A percentile compares a stretch with the other conserved stretches of the same genome.
phyloP scores from a whole-genome alignment of 441 rosid genomes.

The Monsonia emarginata region DNA sequence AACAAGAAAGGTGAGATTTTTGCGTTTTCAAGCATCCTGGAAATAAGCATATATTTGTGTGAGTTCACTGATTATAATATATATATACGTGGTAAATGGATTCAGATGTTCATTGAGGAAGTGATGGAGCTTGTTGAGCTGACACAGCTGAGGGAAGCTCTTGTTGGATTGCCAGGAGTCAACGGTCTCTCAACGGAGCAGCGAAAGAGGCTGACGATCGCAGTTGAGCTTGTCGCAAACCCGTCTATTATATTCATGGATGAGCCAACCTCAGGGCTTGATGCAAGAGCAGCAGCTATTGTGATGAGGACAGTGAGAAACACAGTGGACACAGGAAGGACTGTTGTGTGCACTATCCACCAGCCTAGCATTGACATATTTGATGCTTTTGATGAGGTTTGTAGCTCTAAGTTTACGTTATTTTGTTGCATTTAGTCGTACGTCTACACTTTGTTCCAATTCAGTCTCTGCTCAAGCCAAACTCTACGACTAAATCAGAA shows the following conservation, averaged over 20 bases:
- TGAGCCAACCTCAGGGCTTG: slow-evolving; percentile 1
- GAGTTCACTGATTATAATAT: not conserved
- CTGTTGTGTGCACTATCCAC: slow-evolving; percentile 2
- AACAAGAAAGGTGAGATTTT: not conserved
- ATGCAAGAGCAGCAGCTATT: slow-evolving; percentile 1
- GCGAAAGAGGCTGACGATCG: slow-evolving; percentile 18
- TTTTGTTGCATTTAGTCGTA: too few relatives aligned
- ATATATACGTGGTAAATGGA: not conserved
- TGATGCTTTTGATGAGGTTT: slow-evolving; percentile 1
- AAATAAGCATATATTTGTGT: too few relatives aligned
- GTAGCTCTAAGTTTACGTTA: too few relatives aligned
- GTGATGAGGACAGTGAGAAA: slow-evolving; percentile 3
- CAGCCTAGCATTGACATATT: slow-evolving; percentile 1
- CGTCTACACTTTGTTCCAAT: too few relatives aligned
- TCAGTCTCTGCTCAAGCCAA: too few relatives aligned
- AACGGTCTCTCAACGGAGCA: slow-evolving; percentile 2
- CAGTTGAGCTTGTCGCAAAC: slow-evolving; percentile 1
- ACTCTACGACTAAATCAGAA: too few relatives aligned
- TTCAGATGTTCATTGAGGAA: not conserved
- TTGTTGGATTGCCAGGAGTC: not conserved
- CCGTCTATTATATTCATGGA: slow-evolving; percentile 6
- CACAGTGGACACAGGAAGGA: slow-evolving; percentile 5
- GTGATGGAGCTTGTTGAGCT: slow-evolving; percentile 3
- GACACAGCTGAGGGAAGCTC: not conserved
- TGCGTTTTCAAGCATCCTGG: too few relatives aligned